phyloP scores from a whole-genome alignment of 208 protist genomes.

The Leishmania arabica region DNA sequence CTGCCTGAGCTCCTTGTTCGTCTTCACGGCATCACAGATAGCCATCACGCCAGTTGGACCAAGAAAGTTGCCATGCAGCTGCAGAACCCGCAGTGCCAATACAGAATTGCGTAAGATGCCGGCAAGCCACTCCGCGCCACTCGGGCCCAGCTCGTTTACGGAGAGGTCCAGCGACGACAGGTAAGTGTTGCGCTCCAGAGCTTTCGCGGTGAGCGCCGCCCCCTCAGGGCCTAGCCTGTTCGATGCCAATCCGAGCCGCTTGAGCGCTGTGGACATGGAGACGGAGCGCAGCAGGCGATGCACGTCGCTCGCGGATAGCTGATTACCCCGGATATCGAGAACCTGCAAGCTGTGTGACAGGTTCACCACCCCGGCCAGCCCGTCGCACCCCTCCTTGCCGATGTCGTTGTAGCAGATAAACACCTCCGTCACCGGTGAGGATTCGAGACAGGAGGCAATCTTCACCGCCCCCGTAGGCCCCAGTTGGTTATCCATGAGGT shows the following conservation, averaged over 20 bases:
- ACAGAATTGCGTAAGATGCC: slow-evolving; percentile 55
- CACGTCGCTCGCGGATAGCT: slow-evolving; percentile 53
- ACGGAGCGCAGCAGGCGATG: slow-evolving; percentile 80
- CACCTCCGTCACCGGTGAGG: slow-evolving; percentile 65
- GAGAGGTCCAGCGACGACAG: slow-evolving; percentile 85
- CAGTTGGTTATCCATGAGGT: slow-evolving; percentile 89
- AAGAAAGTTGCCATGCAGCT: slow-evolving; percentile 85
- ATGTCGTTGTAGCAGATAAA: slow-evolving; percentile 90
- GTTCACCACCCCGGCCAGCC: slow-evolving; percentile 76
- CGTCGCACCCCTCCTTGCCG: slow-evolving; percentile 89
- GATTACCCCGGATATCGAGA: slow-evolving; percentile 88
- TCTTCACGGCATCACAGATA: slow-evolving; percentile 57
- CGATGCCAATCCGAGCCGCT: slow-evolving; percentile 51
- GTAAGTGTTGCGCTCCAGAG: slow-evolving; percentile 85
- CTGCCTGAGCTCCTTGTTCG: slow-evolving; percentile 60
- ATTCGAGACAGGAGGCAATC: slow-evolving; percentile 68
- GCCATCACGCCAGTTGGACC: slow-evolving; percentile 44
- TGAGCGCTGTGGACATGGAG: slow-evolving; percentile 67
- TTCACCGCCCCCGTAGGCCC: slow-evolving; percentile 55
- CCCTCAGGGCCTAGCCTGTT: slow-evolving; percentile 89
- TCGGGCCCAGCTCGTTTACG: slow-evolving; percentile 82
- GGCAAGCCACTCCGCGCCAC: slow-evolving; percentile 64
- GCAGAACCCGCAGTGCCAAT: slow-evolving; percentile 47
- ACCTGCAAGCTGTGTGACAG: slow-evolving; percentile 63
- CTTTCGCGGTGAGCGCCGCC: slow-evolving; percentile 55